Evolutionary conservation across 495 filamentous ascomycete species (phyloP).

Genomic region (Tuber microsphaerosporum): DNA sequence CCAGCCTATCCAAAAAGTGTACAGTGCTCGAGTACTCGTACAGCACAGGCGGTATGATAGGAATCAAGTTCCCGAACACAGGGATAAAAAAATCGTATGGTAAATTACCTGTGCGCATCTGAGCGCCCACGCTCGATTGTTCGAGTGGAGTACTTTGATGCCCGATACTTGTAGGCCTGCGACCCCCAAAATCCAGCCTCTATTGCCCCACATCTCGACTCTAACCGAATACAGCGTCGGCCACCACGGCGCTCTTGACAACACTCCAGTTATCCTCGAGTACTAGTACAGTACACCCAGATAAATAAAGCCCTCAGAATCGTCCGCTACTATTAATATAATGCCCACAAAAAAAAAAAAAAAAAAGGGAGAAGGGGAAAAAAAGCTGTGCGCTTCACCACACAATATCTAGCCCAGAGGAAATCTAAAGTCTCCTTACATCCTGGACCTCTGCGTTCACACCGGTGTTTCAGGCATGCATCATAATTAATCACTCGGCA

Average conservation of each 20-base stretch:
- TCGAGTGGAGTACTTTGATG: neutral
- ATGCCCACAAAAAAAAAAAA: neutral
- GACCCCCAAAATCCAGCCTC: constrained; percentile 1
- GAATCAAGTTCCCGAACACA: neutral
- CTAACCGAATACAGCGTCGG: neutral
- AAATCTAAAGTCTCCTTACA: neutral
- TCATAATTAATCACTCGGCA: constrained; percentile 1
- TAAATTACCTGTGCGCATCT: neutral
- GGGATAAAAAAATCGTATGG: neutral
- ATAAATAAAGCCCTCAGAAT: neutral
- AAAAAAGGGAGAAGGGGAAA: neutral
- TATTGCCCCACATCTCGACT: neutral
- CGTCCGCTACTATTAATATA: constrained; percentile 1
- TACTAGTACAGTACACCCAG: no score
- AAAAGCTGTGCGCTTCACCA: neutral
- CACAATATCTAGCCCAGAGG: neutral
- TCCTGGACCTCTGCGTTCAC: neutral
- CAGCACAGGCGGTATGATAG: neutral
- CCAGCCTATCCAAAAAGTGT: neutral
- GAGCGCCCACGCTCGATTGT: neutral
- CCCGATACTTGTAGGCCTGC: neutral
- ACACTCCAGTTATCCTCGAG: neutral
- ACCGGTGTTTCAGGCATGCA: neutral
- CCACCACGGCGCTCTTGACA: neutral
- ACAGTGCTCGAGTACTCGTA: neutral